Evolutionary conservation across 2,329 filamentous ascomycete species (phyloP), one percentile per base, ranked within the genome.

Genomic region (Xylaria arbuscula): DNA sequence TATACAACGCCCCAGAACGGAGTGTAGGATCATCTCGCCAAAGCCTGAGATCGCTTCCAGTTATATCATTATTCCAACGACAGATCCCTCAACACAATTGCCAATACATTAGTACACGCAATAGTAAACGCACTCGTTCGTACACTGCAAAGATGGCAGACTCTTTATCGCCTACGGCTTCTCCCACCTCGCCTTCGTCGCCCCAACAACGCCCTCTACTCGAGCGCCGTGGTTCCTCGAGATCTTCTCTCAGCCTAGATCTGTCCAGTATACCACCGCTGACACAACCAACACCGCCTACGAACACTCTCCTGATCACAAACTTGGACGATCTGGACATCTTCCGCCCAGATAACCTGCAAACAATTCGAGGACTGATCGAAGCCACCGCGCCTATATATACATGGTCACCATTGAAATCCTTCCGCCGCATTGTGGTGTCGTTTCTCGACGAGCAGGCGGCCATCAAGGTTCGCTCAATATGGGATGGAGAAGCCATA

Each of bases 271-370:
- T 95, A 50, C 92, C 93, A 58, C 87, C 91, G 42, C 84, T 93
- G 64, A 84, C 85, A 50, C 87, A 89, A 77, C 92, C 92, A n/a
- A 89, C 92, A 32, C 88, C 90, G 63, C 91, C 92, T 6, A 92
- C 91, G 73, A 96, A 96, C 83, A 96, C 93, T 0, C 89, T 96
- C 65, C 88, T 96, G 76, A 91, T 96, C 78, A 96, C 93, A 75
- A 93, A 93, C 82, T 88, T 96, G 68, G 83, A 90, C 76, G 88
- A 93, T 72, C 82, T 85, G 67, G 89, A 91, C 76, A 89, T 93
- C 82, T 96, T 95, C 85, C 85, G 88, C 67, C 85, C 91, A 19
- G 86, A 90, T 70, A 93, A 93, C 80, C 86, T 95, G 67, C 87
- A 91, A 75, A 89, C 87, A 69, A 92, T 95, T 75, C 90, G 89